Evolutionary conservation across 179 eudicot species (phyloP), one percentile per base, ranked within the genome.

Genomic region (Beta lomatogona): DNA sequence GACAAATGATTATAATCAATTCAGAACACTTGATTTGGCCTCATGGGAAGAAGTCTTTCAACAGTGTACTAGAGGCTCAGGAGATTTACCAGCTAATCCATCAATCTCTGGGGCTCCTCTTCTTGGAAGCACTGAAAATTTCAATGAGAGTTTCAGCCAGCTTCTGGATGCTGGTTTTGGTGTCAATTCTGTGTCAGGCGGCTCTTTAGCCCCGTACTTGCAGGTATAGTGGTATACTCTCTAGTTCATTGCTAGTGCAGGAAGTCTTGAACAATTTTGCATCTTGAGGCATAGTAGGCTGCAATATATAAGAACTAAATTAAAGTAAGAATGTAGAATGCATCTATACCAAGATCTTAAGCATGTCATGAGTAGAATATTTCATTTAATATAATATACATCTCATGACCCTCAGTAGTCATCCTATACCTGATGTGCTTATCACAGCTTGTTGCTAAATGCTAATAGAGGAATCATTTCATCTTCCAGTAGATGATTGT

Each of bases 21-120:
- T 82, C 68, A 81, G 53, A 79, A 73, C 84, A 19, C 85, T 81
- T 68, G 91, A 86, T 69, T 50, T 88, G 85, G 88, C 77, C 53
- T 77, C 85, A 64, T 88, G 91, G 91, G 86, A 88, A 71, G 85
- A 88, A 65, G 82, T 85, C 53, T 76, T 86, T 86, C 84, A 88
- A 75, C 89, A 85, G 80, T 81, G 82, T 85, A 83, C 80, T 28
- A 76, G 79, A 55, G 80, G 53, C 22, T 63, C 85, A 5, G 88
- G 67, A 48, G 70, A 77, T 78, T 58, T 85, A 75, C 75, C 60
- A 65, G 77, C 81, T 36, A 85, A 82, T 76, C 75, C 88, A 21
- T 78, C 74, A 79, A 54, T 60, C 22, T 44, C 88, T 46, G 79
- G 82, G 18, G 76, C 68, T 73, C 82, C 79, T 54, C 59, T 75